These are phyloP conservation scores for Alternaria arbusti DNA, from an alignment of 2,329 filamentous ascomycete genomes.

Conservation along the genomic window DNA sequence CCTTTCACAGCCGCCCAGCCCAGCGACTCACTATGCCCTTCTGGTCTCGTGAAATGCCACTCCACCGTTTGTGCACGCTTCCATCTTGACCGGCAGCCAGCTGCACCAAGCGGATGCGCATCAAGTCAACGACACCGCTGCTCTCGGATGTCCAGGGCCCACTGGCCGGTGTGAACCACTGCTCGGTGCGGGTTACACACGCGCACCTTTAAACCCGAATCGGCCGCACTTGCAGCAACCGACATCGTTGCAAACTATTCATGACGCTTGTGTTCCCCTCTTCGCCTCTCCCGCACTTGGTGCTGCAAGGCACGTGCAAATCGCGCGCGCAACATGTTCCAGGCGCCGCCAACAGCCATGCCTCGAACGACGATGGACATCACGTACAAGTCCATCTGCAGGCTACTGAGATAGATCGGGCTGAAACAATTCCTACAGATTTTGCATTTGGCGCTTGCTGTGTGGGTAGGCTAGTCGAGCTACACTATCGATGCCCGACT, in stretches of 20 bases:
- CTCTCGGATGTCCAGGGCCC: constrained; percentile 21
- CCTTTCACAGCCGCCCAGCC: background rate
- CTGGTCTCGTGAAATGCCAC: constrained; percentile 1
- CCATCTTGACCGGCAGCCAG: constrained; percentile 1
- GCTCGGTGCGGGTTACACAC: constrained; percentile 35
- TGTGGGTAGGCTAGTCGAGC: constrained; percentile 24
- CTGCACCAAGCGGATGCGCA: background rate
- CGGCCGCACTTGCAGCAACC: constrained; percentile 40
- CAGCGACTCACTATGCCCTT: background rate
- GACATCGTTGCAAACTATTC: constrained; percentile 27
- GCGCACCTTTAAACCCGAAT: constrained; percentile 31
- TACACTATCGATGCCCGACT: constrained; percentile 13
- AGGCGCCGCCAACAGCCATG: constrained; percentile 6
- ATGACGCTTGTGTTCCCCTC: constrained; percentile 25
- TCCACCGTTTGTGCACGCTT: constrained; percentile 7
- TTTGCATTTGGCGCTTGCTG: constrained; percentile 17
- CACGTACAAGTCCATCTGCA: constrained; percentile 14
- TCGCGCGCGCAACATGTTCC: constrained; percentile 3
- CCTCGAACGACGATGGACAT: constrained; percentile 7
- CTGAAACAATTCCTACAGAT: constrained; percentile 25
- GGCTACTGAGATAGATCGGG: constrained; percentile 12
- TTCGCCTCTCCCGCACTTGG: constrained; percentile 22
- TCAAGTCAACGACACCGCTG: constrained; percentile 24
- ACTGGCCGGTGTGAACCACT: constrained; percentile 30
- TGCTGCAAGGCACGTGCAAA: constrained; percentile 35